phyloP scores from a whole-genome alignment of 2,329 filamentous ascomycete genomes.

The Westerdykella aurantiaca region DNA sequence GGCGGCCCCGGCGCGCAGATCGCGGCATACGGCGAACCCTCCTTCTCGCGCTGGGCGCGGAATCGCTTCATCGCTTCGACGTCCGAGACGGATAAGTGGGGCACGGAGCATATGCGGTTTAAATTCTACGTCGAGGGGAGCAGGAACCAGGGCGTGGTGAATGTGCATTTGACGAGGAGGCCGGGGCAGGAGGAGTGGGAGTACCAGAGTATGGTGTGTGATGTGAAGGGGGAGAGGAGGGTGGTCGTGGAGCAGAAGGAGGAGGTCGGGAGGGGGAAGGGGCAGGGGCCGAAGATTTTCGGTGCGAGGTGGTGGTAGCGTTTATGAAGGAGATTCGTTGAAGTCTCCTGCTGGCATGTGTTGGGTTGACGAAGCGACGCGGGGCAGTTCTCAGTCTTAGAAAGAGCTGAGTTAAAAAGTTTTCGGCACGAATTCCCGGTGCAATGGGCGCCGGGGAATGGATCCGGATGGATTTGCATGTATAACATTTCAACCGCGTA shows the following conservation, averaged over 20 bases:
- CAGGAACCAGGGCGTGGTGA: constrained; percentile 64
- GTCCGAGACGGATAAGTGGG: constrained; percentile 63
- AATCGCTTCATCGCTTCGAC: constrained; percentile 58
- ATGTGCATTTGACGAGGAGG: constrained; percentile 69
- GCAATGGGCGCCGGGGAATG: no score
- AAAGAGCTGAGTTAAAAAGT: no score
- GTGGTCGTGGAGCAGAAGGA: constrained; percentile 35
- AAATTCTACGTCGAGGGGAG: constrained; percentile 82
- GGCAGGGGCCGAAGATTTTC: constrained; percentile 33
- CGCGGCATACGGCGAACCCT: constrained; percentile 73
- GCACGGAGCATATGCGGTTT: constrained; percentile 75
- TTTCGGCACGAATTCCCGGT: no score
- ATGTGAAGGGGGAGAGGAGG: constrained; percentile 61
- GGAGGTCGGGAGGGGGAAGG: constrained; percentile 18
- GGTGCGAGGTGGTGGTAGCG: constrained; percentile 33
- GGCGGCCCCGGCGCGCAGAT: constrained; percentile 66
- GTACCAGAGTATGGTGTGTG: constrained; percentile 74
- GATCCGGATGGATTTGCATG: no score
- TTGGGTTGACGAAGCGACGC: no score
- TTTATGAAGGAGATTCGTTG: no score
- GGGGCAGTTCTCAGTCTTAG: no score
- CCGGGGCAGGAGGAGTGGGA: constrained; percentile 62
- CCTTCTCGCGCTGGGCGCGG: constrained; percentile 72
- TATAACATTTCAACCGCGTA: no score
- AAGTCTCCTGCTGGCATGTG: no score